Evolutionary conservation across 257 asterid genomes (phyloP), one percentile per base, ranked within the genome.

Genomic region (Mitragyna speciosa): DNA sequence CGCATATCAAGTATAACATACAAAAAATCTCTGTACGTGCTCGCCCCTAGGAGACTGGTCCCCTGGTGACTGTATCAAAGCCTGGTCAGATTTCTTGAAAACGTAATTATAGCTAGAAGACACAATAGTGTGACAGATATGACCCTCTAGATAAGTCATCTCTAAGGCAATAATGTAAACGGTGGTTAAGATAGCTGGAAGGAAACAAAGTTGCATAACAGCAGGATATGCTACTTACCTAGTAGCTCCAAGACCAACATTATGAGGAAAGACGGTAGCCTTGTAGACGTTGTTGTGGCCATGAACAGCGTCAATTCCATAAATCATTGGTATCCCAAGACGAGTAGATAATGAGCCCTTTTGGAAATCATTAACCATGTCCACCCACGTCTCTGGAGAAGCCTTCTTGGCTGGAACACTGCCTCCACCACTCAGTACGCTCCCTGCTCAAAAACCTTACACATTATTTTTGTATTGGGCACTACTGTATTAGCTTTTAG

Each of bases 251-350:
- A 91, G 86, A 49, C 92, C 96, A 76, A 91, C 75, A 83, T 91
- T 91, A 76, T 91, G 96, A 12, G 96, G 96, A 45, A 91, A 91
- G 71, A 89, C 76, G 52, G 96, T 91, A 28, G 96, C 92, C 70
- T 83, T 84, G 70, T 86, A 91, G 12, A 83, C 96, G 49, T 70
- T 83, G 70, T 90, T 91, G 85, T 91, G 85, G 11, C 96, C 96
- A 26, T 91, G 96, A 69, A 91, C 86, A 0, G 96, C 94, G 77
- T 91, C 96, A 43, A 90, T 91, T 52, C 96, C 96, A 72, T 91
- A 91, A 15, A 91, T 78, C 87, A 90, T 81, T 11, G 96, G 96
- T 67, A 91, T 90, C 81, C 85, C 89, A 12, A 91, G 92, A 43
- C 87, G 92, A 15, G 95, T 88, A 43, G 96, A 90, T 41, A 90